Base-by-base conservation (phyloP, 164 flowering plant genomes). In the Vitis rupestris region DNA sequence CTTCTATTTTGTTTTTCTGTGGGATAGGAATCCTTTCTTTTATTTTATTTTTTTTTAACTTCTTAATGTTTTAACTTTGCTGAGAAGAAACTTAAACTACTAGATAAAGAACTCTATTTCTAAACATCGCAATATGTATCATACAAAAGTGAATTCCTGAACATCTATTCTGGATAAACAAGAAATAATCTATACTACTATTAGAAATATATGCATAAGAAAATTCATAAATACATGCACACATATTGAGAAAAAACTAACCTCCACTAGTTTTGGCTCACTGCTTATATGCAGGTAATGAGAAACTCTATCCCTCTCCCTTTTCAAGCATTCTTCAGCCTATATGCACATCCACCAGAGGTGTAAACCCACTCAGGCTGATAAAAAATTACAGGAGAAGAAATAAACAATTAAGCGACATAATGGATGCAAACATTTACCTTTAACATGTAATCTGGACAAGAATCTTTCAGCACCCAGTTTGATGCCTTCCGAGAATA, bases 251-350 rank as follows among this genome's bases (percentile, higher is more conserved):
- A 12, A 15, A 51, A 3, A 59, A 80, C 83, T 58, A 29, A 86
- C 90, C 89, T 89, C 90, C 50, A 85, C 63, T 54, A 89, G 75
- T 72, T 87, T 89, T 50, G 63, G 78, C 70, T 89, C 94, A 72
- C 83, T 89, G 73, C 84, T 86, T 11, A 81, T 72, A 66, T 87
- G 91, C 61, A 89, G 68, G 65, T 89, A 89, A 74, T 86, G 84
- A 69, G 82, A 61, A 44, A 89, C 91, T 54, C 89, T 79, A 17
- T 89, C 90, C 78, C 82, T 89, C 64, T 89, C 93, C 59, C 80
- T 72, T 73, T 78, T 87, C 81, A 87, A 81, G 66, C 90, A 89
- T n/a, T 87, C 89, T 71, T 89, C 94, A 54, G 88, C 83, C 93
- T 87, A 70, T 31, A 50, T 30, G 37, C 59, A 37, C 7, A 37